Evolutionary conservation across 371 early-diverging fungal species (phyloP), one percentile per base, ranked within the genome.

Genomic region (Mortierella sp.): DNA sequence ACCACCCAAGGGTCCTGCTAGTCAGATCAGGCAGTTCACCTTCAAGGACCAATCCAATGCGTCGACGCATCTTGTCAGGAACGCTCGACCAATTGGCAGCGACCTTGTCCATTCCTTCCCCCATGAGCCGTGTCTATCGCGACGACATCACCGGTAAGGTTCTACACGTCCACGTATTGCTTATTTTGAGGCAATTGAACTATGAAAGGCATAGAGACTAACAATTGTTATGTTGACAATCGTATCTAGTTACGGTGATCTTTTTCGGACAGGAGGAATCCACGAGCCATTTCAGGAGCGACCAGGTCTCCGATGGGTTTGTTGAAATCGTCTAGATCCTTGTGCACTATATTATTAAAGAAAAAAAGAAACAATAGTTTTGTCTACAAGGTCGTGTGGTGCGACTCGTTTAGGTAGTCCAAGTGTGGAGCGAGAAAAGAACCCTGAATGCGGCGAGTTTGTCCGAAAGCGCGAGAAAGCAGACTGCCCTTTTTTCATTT

Each of bases 91-190:
- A 74, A 31, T 47, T 84, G 74, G 82, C 85, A 9, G 80, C 84
- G 3, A 80, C 81, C n/a, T 73, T 89, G 4, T 82, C 89, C 34
- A 82, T 89, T 24, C 89, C 88, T 9, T 58, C 89, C 11, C 90
- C 90, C 5, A 84, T 88, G 79, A 83, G 88, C 52, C 92, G 99
- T 57, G 84, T 92, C n/a, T 96, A 93, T 84, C 91, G 98, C 16
- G 99, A 99, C 87, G 99, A 99, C 82, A 97, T 99, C 72, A 98
- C 99, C 0, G 80, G 86, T 86, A 79, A 50, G 78, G 65, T 75
- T 13, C 50, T 50, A 11, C 14, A 8, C 28, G 21, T n/a, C 9
- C 14, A 19, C 11, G 24, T 42, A 2, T 3, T 31, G 16, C 14
- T 28, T 19, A 19, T 28, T 16, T 44, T 55, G 16, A 24, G 44